These are phyloP conservation scores for Podaxis rugospora DNA, from an alignment of 768 basidiomycete species.

Conservation along the genomic window DNA sequence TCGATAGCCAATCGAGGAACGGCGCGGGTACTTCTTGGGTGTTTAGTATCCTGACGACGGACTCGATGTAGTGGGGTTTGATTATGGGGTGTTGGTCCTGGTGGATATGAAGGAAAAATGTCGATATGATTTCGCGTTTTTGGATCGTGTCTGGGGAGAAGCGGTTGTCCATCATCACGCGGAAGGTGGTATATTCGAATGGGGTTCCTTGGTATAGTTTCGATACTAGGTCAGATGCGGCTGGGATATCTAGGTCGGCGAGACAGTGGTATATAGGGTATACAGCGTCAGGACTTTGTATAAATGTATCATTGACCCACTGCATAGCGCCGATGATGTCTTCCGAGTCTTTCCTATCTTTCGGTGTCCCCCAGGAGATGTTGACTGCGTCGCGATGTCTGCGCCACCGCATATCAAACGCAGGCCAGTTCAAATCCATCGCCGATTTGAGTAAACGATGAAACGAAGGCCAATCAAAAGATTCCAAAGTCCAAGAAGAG, in stretches of 20 bases:
- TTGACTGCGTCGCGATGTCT: slow-evolving; percentile 22
- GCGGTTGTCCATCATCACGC: slow-evolving; percentile 27
- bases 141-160: slow-evolving; percentile 23
- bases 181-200: slow-evolving; percentile 21
- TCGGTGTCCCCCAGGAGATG: slow-evolving; percentile 20
- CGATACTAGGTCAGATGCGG: slow-evolving; percentile 20
- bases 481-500: slow-evolving; percentile 18
- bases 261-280: slow-evolving; percentile 24
- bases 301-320: slow-evolving; percentile 26
- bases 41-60: slow-evolving; percentile 25
- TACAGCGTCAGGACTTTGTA: slow-evolving; percentile 24
- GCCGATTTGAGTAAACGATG: slow-evolving; percentile 23
- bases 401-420: slow-evolving; percentile 28
- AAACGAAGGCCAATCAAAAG: slow-evolving; percentile 19
- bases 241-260: slow-evolving; percentile 18
- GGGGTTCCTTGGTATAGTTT: slow-evolving; percentile 8
- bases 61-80: slow-evolving; percentile 23
- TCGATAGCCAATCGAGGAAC: slow-evolving; percentile 28
- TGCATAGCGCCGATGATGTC: slow-evolving; percentile 23
- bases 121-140: slow-evolving; percentile 25
- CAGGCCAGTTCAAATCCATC: slow-evolving; percentile 24
- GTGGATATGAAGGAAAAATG: slow-evolving; percentile 26
- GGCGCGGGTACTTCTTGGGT: slow-evolving; percentile 26
- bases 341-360: slow-evolving; percentile 16
- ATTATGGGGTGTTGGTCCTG: slow-evolving; percentile 19